These are phyloP conservation scores for Paraphoma sp. DNA, from an alignment of 2,329 filamentous ascomycete genomes.

Conservation along the genomic window DNA sequence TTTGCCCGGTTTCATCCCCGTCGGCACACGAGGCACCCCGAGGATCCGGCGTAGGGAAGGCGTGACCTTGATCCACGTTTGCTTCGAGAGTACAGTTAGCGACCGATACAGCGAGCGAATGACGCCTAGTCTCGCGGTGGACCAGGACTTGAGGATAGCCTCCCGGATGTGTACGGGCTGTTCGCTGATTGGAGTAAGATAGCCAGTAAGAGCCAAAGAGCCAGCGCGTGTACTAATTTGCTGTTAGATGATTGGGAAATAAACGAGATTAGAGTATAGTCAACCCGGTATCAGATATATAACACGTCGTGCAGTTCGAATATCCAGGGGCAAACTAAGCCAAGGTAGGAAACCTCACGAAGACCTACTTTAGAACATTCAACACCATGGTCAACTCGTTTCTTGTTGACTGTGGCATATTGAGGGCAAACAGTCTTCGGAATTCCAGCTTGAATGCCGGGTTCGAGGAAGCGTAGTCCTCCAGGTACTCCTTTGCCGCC, in stretches of 20 bases:
- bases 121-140: slow-evolving; percentile 60
- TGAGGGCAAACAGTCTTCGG: slow-evolving; percentile 55
- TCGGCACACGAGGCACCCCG: slow-evolving; percentile 64
- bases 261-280: neutral
- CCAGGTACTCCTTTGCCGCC: slow-evolving; percentile 60
- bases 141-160: slow-evolving; percentile 68
- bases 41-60: slow-evolving; percentile 62
- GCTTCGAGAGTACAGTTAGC: slow-evolving; percentile 62
- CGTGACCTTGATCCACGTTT: slow-evolving; percentile 63
- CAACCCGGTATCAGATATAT: too few relatives aligned
- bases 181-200: slow-evolving; percentile 65
- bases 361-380: slow-evolving; percentile 59
- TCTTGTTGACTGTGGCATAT: slow-evolving; percentile 57
- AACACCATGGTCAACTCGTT: slow-evolving; percentile 61
- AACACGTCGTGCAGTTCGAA: too few relatives aligned
- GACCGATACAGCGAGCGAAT: slow-evolving; percentile 64
- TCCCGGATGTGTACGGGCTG: slow-evolving; percentile 68
- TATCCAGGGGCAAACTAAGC: too few relatives aligned
- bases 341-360: neutral
- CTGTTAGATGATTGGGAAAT: neutral
- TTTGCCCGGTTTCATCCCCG: slow-evolving; percentile 60
- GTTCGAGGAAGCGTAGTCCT: slow-evolving; percentile 59
- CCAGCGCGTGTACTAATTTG: slow-evolving; percentile 64
- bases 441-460: slow-evolving; percentile 61
- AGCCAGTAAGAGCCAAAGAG: slow-evolving; percentile 71